Conservation (phyloP, 352 stramenopile species). For the Nothophytophthora sp. region DNA sequence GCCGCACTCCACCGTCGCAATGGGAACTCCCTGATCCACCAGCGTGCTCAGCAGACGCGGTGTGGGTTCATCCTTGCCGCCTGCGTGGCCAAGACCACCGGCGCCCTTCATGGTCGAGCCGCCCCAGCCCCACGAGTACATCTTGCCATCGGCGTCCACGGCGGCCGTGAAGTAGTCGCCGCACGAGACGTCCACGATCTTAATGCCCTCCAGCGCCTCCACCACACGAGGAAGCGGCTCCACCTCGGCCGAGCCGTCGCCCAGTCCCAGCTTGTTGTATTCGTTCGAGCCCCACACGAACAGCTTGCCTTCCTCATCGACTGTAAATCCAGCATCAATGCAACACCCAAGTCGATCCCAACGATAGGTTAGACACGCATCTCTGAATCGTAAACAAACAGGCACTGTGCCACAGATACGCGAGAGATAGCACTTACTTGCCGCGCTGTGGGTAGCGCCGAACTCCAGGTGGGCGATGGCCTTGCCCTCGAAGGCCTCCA, state of each 20-base stretch:
- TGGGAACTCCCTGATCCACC: constrained; percentile 82
- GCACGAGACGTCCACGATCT: constrained; percentile 85
- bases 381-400: no score
- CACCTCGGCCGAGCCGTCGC: constrained; percentile 48
- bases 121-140: constrained; percentile 92
- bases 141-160: constrained; percentile 82
- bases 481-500: constrained; percentile 72
- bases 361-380: no score
- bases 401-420: neutral
- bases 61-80: constrained; percentile 71
- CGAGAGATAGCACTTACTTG: constrained; percentile 48
- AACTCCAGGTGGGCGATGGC: constrained; percentile 72
- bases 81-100: constrained; percentile 71
- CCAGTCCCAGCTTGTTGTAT: constrained; percentile 82
- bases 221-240: constrained; percentile 59
- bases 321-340: constrained; percentile 27
- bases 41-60: constrained; percentile 69
- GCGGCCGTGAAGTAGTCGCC: constrained; percentile 88
- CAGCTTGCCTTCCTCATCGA: constrained; percentile 68
- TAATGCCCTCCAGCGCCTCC: constrained; percentile 64
- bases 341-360: constrained; percentile 2
- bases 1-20: constrained; percentile 72
- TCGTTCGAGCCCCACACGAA: constrained; percentile 91
- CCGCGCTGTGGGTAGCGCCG: constrained; percentile 76
- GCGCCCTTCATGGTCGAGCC: constrained; percentile 84